Conservation (phyloP, 1,284 basidiomycete genomes). For the Somion occarium region DNA sequence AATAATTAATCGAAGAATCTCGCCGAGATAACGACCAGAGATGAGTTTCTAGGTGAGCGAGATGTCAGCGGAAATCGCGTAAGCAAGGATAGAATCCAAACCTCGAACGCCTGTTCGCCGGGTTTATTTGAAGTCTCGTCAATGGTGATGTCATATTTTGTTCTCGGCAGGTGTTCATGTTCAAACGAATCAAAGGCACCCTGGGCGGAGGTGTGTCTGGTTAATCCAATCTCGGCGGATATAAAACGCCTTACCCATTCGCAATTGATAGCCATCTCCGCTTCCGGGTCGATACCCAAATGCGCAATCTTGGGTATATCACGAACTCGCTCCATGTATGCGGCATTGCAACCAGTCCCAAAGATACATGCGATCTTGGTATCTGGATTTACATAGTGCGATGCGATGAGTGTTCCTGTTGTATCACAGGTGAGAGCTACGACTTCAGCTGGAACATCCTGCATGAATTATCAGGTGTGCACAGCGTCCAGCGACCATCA, state of each 20-base stretch:
- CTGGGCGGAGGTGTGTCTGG: slow-evolving; percentile 33
- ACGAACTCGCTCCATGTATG: slow-evolving; percentile 88
- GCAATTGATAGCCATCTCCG: slow-evolving; percentile 94
- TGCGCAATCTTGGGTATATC: slow-evolving; percentile 77
- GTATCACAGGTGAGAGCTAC: slow-evolving; percentile 96
- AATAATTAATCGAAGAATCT: slow-evolving; percentile 91
- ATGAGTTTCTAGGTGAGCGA: slow-evolving; percentile 80
- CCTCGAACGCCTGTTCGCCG: slow-evolving; percentile 90
- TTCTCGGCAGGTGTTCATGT: slow-evolving; percentile 91
- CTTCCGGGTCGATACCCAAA: slow-evolving; percentile 65
- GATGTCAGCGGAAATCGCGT: background rate
- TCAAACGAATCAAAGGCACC: slow-evolving; percentile 97
- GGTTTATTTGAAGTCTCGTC: slow-evolving; percentile 97
- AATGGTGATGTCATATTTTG: slow-evolving; percentile 91
- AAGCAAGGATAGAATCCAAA: slow-evolving; percentile 23
- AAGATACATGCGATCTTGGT: slow-evolving; percentile 97
- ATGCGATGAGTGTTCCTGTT: slow-evolving; percentile 95
- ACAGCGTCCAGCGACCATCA: slow-evolving; percentile 5
- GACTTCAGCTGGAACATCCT: slow-evolving; percentile 73
- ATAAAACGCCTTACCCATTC: slow-evolving; percentile 73
- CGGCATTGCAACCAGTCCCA: slow-evolving; percentile 97
- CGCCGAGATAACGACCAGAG: slow-evolving; percentile 95
- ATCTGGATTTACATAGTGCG: slow-evolving; percentile 88
- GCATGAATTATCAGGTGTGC: slow-evolving; percentile 11
- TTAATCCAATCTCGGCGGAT: background rate